These are phyloP conservation scores for Candida fluviatilis DNA, from an alignment of 805 yeast species.

Conservation along the genomic window DNA sequence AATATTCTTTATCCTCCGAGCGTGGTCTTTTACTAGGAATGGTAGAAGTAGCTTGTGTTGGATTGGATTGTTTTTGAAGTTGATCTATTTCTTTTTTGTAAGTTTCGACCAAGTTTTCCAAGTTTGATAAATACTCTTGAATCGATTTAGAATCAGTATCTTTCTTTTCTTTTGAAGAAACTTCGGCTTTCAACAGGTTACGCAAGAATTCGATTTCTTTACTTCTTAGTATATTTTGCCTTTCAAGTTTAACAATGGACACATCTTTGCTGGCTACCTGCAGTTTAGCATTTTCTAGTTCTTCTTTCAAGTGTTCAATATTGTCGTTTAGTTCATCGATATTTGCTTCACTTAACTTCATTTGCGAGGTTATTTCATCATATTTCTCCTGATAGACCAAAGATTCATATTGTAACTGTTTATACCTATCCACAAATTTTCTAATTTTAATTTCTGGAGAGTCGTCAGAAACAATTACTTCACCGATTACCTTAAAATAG, in stretches of 20 bases:
- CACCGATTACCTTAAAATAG: constrained; percentile 40
- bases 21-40: constrained; percentile 20
- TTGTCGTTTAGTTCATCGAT: constrained; percentile 8
- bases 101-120: constrained; percentile 49
- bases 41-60: constrained; percentile 11
- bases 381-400: constrained; percentile 35
- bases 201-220: constrained; percentile 59
- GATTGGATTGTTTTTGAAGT: constrained; percentile 7
- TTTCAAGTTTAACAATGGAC: constrained; percentile 40
- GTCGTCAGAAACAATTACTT: constrained; percentile 16
- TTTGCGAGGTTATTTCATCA: constrained; percentile 15
- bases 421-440: constrained; percentile 36
- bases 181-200: constrained; percentile 43
- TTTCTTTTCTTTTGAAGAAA: constrained; percentile 14
- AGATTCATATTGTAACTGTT: constrained; percentile 25
- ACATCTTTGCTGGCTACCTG: constrained; percentile 14
- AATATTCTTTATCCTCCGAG: background rate
- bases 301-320: constrained; percentile 10
- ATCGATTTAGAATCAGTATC: constrained; percentile 26
- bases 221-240: constrained; percentile 47
- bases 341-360: constrained; percentile 9
- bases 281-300: too few species aligned
- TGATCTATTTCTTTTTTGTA: constrained; percentile 34
- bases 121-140: constrained; percentile 33
- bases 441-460: constrained; percentile 21